phyloP scores from a whole-genome alignment of 345 rosid genomes.

The Sisymbrium altissimum region DNA sequence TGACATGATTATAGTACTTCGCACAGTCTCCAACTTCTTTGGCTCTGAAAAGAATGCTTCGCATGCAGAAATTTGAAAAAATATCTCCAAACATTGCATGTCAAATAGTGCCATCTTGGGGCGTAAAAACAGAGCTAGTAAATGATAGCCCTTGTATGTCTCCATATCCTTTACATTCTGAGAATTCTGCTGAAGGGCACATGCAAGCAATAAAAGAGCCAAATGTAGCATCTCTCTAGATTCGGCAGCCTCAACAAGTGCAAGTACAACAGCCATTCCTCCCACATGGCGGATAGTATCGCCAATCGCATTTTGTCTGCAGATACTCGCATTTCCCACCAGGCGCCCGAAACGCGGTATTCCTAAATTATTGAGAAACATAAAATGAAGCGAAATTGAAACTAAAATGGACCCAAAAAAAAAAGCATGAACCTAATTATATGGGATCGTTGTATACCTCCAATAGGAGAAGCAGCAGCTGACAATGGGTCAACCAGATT shows the following conservation, averaged over 20 bases:
- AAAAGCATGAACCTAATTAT: neutral
- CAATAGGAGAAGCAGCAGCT: conserved; percentile 98
- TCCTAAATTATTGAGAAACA: conserved; percentile 45
- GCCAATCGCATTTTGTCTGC: conserved; percentile 88
- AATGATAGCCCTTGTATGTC: conserved; percentile 91
- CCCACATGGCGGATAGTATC: conserved; percentile 88
- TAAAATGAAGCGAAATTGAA: neutral
- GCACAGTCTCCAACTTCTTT: conserved; percentile 56
- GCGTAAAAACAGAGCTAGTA: conserved; percentile 88
- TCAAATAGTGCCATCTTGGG: conserved; percentile 86
- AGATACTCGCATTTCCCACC: conserved; percentile 72
- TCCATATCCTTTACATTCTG: conserved; percentile 96
- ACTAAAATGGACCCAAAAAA: neutral
- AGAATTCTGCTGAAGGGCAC: conserved; percentile 92
- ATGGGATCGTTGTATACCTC: conserved; percentile 47
- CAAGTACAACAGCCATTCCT: conserved; percentile 80
- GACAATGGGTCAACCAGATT: conserved; percentile 98
- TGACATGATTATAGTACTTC: conserved; percentile 34
- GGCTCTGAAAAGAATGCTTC: conserved; percentile 98
- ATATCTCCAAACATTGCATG: conserved; percentile 91
- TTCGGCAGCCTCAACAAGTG: conserved; percentile 95
- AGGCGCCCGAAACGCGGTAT: conserved; percentile 98
- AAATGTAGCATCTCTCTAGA: conserved; percentile 94
- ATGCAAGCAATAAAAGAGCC: conserved; percentile 85
- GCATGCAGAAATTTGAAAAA: conserved; percentile 97